Conservation (phyloP, 495 filamentous ascomycete genomes). For the Lepraria neglecta region DNA sequence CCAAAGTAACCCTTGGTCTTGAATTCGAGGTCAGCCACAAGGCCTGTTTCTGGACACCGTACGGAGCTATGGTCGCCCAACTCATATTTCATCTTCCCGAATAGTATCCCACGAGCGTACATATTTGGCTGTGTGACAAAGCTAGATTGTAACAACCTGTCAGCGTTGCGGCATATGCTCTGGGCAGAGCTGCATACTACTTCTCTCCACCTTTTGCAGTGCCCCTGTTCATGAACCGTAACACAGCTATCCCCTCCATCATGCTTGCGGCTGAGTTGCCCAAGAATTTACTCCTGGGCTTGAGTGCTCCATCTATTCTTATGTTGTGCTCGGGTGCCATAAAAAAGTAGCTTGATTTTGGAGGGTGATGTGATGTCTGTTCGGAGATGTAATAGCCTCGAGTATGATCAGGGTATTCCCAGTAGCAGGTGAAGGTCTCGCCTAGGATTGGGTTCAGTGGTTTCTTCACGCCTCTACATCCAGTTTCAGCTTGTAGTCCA, state of each 20-base stretch:
- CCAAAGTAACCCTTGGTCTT: slow-evolving; percentile 98
- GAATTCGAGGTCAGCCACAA: slow-evolving; percentile 94
- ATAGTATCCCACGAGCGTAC: slow-evolving; percentile 95
- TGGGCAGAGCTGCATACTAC: slow-evolving; percentile 58
- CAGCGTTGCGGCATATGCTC: slow-evolving; percentile 1
- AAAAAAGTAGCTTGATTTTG: slow-evolving; percentile 98
- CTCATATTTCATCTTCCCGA: slow-evolving; percentile 99
- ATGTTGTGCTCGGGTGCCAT: slow-evolving; percentile 95
- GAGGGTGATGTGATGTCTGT: slow-evolving; percentile 93
- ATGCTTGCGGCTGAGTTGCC: slow-evolving; percentile 96
- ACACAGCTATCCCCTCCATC: slow-evolving; percentile 92
- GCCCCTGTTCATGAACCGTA: slow-evolving; percentile 75
- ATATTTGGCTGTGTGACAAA: slow-evolving; percentile 96
- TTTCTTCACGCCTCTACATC: slow-evolving; percentile 87
- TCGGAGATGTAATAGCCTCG: slow-evolving; percentile 93
- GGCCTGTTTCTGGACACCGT: slow-evolving; percentile 77
- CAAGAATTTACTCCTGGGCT: slow-evolving; percentile 92
- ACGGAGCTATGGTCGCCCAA: slow-evolving; percentile 94
- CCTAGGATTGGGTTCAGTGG: slow-evolving; percentile 95
- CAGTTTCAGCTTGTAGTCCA: slow-evolving; percentile 26
- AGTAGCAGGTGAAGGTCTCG: slow-evolving; percentile 90
- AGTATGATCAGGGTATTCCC: slow-evolving; percentile 83
- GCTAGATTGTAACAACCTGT: slow-evolving; percentile 36
- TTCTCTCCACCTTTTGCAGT: slow-evolving; percentile 62
- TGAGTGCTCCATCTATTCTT: slow-evolving; percentile 89